Conservation (phyloP, 257 asterid species). For the Thymus quinquecostatus region DNA sequence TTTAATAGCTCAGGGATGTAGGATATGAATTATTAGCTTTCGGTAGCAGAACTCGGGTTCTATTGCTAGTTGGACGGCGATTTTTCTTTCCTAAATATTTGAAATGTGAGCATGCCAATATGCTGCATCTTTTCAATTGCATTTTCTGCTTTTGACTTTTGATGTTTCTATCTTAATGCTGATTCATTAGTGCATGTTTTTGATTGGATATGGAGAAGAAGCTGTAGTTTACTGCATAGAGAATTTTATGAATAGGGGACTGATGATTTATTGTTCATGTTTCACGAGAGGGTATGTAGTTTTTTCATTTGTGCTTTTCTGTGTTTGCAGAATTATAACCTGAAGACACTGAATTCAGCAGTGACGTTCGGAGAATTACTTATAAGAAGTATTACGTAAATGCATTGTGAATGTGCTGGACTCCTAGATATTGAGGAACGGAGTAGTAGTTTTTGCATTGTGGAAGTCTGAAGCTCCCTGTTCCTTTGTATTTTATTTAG, state of each 20-base stretch:
- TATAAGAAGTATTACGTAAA: slow-evolving; percentile 11
- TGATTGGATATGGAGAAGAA: neutral
- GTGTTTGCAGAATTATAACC: slow-evolving; percentile 28
- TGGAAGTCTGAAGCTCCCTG: slow-evolving; percentile 27
- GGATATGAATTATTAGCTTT: slow-evolving; percentile 12
- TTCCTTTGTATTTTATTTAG: slow-evolving; percentile 24
- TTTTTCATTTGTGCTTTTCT: slow-evolving; percentile 8
- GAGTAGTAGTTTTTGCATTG: slow-evolving; percentile 26
- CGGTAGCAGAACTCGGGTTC: slow-evolving; percentile 20
- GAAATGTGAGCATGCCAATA: neutral
- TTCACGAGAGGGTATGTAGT: neutral
- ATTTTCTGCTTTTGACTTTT: slow-evolving; percentile 5
- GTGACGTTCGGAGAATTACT: slow-evolving; percentile 10
- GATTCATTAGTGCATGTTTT: slow-evolving; percentile 5
- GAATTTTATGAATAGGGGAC: neutral
- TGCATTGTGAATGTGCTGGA: slow-evolving; percentile 22
- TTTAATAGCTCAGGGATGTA: neutral
- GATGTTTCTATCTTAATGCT: neutral
- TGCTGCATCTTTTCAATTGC: slow-evolving; percentile 10
- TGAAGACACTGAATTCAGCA: slow-evolving; percentile 15
- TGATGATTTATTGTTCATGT: slow-evolving; percentile 7
- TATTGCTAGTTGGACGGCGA: neutral
- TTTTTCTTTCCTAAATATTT: slow-evolving; percentile 8
- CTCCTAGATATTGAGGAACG: slow-evolving; percentile 29
- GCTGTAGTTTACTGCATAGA: neutral